phyloP scores from a whole-genome alignment of 2,329 filamentous ascomycete genomes.

The Phialophora expanda region DNA sequence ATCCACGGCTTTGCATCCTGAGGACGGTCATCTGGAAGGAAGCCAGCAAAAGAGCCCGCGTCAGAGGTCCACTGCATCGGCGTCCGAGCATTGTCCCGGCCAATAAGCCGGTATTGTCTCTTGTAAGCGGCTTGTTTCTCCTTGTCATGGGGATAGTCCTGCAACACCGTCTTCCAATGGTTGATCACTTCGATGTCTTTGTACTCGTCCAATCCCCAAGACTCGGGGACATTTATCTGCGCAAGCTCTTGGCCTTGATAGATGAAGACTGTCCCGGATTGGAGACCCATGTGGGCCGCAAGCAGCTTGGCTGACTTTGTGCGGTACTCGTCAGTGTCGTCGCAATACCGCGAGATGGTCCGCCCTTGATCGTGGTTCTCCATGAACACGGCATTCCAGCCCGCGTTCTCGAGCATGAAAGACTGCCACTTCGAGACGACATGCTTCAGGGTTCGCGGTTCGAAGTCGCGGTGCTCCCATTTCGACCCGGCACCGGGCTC shows the following conservation, averaged over 20 bases:
- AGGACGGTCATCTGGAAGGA: slow-evolving; percentile 50
- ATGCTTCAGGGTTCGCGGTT: slow-evolving; percentile 56
- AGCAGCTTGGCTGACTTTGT: slow-evolving; percentile 59
- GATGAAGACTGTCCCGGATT: slow-evolving; percentile 62
- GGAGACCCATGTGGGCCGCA: slow-evolving; percentile 54
- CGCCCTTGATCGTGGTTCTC: slow-evolving; percentile 69
- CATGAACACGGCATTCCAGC: slow-evolving; percentile 65
- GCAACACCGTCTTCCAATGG: slow-evolving; percentile 49
- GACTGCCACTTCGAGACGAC: slow-evolving; percentile 58
- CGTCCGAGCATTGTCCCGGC: slow-evolving; percentile 65
- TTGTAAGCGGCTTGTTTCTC: slow-evolving; percentile 24
- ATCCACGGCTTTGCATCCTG: slow-evolving; percentile 59
- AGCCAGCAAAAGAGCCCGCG: slow-evolving; percentile 61
- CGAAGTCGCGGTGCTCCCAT: slow-evolving; percentile 54
- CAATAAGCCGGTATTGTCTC: slow-evolving; percentile 24
- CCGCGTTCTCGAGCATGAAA: slow-evolving; percentile 55
- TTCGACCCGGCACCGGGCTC: slow-evolving; percentile 42
- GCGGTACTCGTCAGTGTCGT: slow-evolving; percentile 54
- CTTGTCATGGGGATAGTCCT: slow-evolving; percentile 23
- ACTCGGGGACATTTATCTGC: slow-evolving; percentile 60
- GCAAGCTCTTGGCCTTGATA: slow-evolving; percentile 67
- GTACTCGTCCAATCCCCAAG: slow-evolving; percentile 56
- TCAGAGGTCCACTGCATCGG: slow-evolving; percentile 69
- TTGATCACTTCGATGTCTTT: slow-evolving; percentile 54
- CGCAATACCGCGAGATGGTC: slow-evolving; percentile 59